Evolutionary conservation across 108 stramenopile species (phyloP).

Genomic region (Nitzschia sp.): DNA sequence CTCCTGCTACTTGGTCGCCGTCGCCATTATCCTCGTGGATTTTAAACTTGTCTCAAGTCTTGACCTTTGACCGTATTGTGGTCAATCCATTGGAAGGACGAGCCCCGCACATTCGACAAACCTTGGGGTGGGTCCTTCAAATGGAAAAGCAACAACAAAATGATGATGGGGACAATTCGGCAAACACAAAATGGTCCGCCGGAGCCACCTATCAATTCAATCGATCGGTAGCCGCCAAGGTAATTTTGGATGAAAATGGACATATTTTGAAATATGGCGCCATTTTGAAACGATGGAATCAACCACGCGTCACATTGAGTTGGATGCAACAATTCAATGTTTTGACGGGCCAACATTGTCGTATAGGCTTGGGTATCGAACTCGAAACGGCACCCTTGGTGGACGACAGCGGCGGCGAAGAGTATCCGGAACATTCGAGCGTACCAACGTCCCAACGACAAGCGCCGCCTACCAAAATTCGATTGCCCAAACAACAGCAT

Average conservation of each 20-base stretch:
- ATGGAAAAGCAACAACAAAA: constrained; percentile 14
- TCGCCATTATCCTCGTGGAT: constrained; percentile 18
- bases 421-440: background rate
- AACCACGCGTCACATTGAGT: constrained; percentile 30
- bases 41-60: constrained; percentile 31
- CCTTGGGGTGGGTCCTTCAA: constrained; percentile 35
- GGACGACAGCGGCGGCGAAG: background rate
- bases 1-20: background rate
- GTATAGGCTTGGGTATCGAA: constrained; percentile 33
- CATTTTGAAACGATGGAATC: constrained; percentile 30
- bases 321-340: constrained; percentile 22
- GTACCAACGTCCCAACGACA: background rate
- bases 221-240: constrained; percentile 29
- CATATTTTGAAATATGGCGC: constrained; percentile 23
- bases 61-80: constrained; percentile 36
- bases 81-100: constrained; percentile 36
- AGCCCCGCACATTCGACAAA: constrained; percentile 34
- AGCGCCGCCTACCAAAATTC: constrained; percentile 20
- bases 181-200: constrained; percentile 7
- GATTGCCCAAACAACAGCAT: constrained; percentile 1
- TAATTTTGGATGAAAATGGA: constrained; percentile 3
- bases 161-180: background rate
- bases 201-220: constrained; percentile 36
- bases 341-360: constrained; percentile 4
- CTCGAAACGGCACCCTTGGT: constrained; percentile 7